Conservation (phyloP, 2,329 filamentous ascomycete species). For the Phialophora macrospora region DNA sequence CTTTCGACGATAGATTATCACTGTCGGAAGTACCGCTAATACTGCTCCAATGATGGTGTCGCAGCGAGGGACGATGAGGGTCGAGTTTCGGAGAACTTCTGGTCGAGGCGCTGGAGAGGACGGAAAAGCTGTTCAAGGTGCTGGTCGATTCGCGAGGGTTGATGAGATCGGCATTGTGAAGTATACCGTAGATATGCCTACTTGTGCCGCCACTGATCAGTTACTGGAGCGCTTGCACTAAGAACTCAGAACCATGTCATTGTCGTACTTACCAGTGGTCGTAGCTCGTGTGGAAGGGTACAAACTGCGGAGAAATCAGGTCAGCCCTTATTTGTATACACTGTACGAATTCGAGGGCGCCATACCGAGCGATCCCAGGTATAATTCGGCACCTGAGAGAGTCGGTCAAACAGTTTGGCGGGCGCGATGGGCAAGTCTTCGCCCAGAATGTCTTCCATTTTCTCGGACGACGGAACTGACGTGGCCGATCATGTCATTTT, state of each 20-base stretch:
- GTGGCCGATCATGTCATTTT: constrained; percentile 29
- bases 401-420: constrained; percentile 71
- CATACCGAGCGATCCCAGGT: constrained; percentile 70
- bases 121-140: constrained; percentile 44
- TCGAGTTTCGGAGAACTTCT: constrained; percentile 52
- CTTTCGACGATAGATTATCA: constrained; percentile 48
- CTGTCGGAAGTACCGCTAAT: constrained; percentile 55
- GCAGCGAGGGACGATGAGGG: constrained; percentile 45
- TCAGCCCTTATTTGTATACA: constrained; percentile 11
- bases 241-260: background rate
- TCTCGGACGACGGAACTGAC: constrained; percentile 18
- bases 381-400: constrained; percentile 74
- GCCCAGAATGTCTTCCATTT: constrained; percentile 45
- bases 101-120: constrained; percentile 50
- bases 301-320: constrained; percentile 35
- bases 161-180: constrained; percentile 60
- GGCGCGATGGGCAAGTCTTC: constrained; percentile 62
- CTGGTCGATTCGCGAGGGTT: constrained; percentile 53
- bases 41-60: constrained; percentile 56
- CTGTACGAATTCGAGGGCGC: background rate
- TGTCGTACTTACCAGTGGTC: constrained; percentile 70
- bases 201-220: constrained; percentile 12
- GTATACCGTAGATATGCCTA: constrained; percentile 64
- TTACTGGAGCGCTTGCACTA: background rate
- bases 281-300: constrained; percentile 66